Base-by-base conservation (phyloP, 202 grass and related monocot genomes). In the Zoysia matrella region DNA sequence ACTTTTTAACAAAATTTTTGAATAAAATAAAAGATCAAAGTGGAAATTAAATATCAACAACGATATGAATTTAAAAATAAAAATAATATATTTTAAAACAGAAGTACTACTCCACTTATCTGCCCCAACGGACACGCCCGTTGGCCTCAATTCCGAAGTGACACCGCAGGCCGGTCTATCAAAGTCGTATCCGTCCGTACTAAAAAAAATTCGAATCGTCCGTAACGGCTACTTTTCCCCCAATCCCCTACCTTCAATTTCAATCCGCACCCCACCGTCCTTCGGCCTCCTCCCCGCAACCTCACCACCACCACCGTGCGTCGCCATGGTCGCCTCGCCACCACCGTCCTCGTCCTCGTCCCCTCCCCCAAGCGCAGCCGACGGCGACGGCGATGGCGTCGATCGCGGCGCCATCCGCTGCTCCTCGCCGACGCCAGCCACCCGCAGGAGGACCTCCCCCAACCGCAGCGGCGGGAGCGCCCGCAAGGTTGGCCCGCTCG, bases 401-500 rank as follows among this genome's bases (percentile, higher is more conserved):
- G 47, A 13, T 52, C 44, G 54, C 11, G 82, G 57, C 36, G 71
- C 6, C 77, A 36, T 51, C 43, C 67, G 82, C 45, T 89, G 72
- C 83, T 58, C 74, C 69, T 83, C 79, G 54, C 79, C 88, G 48
- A 75, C 79, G 47, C 47, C 79, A 53, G 36, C 36, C 8, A 47
- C 79, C 43, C 79, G 83, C 55, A 55, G 79, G 79, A 86, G 67
- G 62, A 45, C 47, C 48, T 89, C 83, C 52, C 88, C 83, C 61
- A 16, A 11, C 53, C 88, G 67, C 74, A 83, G 88, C 83, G 79
- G 74, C 79, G 83, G 83, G 73, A 83, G 69, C 79, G 1, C 79
- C 79, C 83, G 83, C 69, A 90, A 90, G 88, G 88, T 90, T 73
- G 42, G 67, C 11, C 13, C 60, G 5, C 76, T 64, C 67, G 11